Percentiles rank a stretch among this genome's conserved stretches.
These are phyloP conservation scores for Phaeosphaeria sp. DNA, from an alignment of 2,329 filamentous ascomycete genomes.

Conservation along the genomic window DNA sequence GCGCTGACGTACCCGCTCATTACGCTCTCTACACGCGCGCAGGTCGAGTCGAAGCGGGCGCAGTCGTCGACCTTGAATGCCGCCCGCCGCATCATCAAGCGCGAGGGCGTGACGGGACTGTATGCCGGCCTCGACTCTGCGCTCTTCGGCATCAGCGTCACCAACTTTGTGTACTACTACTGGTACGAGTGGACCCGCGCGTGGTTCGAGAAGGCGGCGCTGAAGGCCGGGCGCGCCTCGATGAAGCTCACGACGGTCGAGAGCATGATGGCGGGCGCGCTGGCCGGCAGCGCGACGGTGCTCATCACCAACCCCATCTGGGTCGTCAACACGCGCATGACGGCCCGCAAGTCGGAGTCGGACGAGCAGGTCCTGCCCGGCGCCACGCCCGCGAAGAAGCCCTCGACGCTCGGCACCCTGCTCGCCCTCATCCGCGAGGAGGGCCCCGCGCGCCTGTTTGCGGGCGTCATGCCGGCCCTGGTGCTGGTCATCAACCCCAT, in stretches of 20 bases:
- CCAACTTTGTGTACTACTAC: slow-evolving; percentile 99
- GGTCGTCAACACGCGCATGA: slow-evolving; percentile 99
- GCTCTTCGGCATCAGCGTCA: slow-evolving; percentile 96
- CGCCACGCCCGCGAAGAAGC: slow-evolving; percentile 60
- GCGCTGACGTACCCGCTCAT: slow-evolving; percentile 96
- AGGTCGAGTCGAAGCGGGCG: slow-evolving; percentile 95
- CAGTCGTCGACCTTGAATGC: slow-evolving; percentile 85
- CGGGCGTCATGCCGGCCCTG: slow-evolving; percentile 89
- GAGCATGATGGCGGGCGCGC: slow-evolving; percentile 91
- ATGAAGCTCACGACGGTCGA: slow-evolving; percentile 90
- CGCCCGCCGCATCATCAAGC: slow-evolving; percentile 83
- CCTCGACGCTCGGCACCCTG: slow-evolving; percentile 81
- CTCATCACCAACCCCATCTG: slow-evolving; percentile 98
- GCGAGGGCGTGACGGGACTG: slow-evolving; percentile 86
- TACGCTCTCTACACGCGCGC: slow-evolving; percentile 94
- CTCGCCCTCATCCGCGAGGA: slow-evolving; percentile 82
- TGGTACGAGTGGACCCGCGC: slow-evolving; percentile 98
- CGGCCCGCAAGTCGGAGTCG: slow-evolving; percentile 75
- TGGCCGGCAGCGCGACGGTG: slow-evolving; percentile 93
- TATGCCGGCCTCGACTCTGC: slow-evolving; percentile 94
- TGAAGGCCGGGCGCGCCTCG: slow-evolving; percentile 73
- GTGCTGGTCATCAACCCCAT: slow-evolving; percentile 98
- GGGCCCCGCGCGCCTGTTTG: slow-evolving; percentile 83
- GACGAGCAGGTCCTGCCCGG: slow-evolving; percentile 49
- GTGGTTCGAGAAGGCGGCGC: slow-evolving; percentile 80